Evolutionary conservation across 1,284 basidiomycete genomes (phyloP).

Genomic region (Gymnopus androsaceus): DNA sequence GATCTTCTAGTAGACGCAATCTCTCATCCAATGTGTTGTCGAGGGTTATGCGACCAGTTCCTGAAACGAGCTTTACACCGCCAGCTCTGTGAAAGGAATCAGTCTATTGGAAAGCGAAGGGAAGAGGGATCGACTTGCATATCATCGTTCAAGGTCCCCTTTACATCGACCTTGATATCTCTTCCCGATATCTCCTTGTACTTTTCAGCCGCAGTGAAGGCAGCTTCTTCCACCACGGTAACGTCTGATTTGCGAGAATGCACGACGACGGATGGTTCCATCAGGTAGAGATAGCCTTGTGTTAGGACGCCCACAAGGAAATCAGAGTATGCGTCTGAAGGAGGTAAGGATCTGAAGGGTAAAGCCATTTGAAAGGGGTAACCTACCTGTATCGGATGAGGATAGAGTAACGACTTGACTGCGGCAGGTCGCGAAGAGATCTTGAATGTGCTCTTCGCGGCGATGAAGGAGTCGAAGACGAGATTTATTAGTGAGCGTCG

Average conservation of each 20-base stretch:
- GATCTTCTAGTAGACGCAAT: conserved; percentile 83
- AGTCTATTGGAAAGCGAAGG: background rate
- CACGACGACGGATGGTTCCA: conserved; percentile 71
- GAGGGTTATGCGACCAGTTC: conserved; percentile 77
- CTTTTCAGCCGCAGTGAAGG: conserved; percentile 58
- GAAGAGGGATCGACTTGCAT: conserved; percentile 46
- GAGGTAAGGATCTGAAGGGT: conserved; percentile 71
- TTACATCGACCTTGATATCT: conserved; percentile 62
- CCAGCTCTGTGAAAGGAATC: conserved; percentile 60
- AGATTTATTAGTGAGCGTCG: conserved; percentile 94
- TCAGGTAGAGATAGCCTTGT: conserved; percentile 70
- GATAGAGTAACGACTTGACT: conserved; percentile 65
- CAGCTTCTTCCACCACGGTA: conserved; percentile 57
- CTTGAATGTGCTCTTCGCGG: conserved; percentile 90
- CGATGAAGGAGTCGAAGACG: conserved; percentile 89
- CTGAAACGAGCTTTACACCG: conserved; percentile 77
- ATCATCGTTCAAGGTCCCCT: conserved; percentile 72
- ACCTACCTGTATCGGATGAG: conserved; percentile 59
- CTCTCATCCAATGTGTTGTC: conserved; percentile 93
- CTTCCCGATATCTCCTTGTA: conserved; percentile 81
- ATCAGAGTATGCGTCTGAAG: conserved; percentile 39
- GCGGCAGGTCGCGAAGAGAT: conserved; percentile 82
- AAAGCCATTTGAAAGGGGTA: conserved; percentile 72
- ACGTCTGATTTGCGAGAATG: conserved; percentile 66
- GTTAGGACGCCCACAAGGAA: conserved; percentile 38